Evolutionary conservation across 2,329 filamentous ascomycete species (phyloP).

Genomic region (Beauveria caledonica): DNA sequence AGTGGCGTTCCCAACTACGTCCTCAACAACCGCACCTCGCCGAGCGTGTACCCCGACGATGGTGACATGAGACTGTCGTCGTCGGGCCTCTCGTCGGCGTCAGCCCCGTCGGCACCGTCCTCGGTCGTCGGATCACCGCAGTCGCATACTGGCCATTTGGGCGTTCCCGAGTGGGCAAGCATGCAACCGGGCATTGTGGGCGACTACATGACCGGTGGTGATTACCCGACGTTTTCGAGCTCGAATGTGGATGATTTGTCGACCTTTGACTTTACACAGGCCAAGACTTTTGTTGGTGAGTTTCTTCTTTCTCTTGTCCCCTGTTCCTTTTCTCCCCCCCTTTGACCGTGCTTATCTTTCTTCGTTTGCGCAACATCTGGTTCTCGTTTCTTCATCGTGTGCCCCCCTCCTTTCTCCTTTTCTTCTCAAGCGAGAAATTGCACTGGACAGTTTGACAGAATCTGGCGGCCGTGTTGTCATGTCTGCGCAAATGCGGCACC

Average conservation of each 20-base stretch:
- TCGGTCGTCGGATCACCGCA: constrained; percentile 61
- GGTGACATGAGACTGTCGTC: constrained; percentile 41
- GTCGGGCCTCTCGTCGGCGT: constrained; percentile 53
- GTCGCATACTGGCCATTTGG: constrained; percentile 46
- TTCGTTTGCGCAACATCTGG: constrained; percentile 21
- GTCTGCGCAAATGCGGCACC: background rate
- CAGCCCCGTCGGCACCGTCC: constrained; percentile 55
- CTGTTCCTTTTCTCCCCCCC: constrained; percentile 15
- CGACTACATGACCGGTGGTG: constrained; percentile 43
- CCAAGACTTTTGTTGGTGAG: constrained; percentile 52
- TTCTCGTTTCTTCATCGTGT: constrained; percentile 21
- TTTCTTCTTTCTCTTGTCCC: constrained; percentile 23
- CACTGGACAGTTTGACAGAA: background rate
- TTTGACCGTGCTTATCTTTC: constrained; percentile 25
- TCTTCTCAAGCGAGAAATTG: background rate
- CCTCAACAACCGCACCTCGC: constrained; percentile 39
- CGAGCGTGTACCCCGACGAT: constrained; percentile 42
- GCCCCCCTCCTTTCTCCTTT: constrained; percentile 27
- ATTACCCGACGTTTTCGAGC: constrained; percentile 46
- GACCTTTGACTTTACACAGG: constrained; percentile 38
- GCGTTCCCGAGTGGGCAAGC: constrained; percentile 54
- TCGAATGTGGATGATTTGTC: constrained; percentile 42
- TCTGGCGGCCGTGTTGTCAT: background rate
- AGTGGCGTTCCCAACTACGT: constrained; percentile 34
- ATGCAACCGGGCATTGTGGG: constrained; percentile 57